phyloP scores from a whole-genome alignment of 163 green algal genomes.

The Chlamydomonas reinhardtii region DNA sequence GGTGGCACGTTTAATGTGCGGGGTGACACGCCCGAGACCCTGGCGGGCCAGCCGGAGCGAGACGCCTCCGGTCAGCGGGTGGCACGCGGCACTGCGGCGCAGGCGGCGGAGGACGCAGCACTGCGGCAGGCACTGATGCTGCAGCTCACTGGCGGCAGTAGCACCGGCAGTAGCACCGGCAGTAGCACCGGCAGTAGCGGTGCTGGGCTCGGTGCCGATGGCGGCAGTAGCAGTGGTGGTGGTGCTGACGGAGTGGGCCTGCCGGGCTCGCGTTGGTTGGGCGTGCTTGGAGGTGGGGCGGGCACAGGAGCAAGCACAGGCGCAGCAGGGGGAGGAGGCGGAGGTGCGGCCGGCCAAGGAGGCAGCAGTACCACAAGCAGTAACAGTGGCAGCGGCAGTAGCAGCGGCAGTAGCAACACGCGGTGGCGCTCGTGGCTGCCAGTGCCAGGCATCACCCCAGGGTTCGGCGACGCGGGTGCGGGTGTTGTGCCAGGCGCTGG shows the following conservation, averaged over 20 bases:
- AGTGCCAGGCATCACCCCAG: neutral
- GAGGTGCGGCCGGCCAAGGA: neutral
- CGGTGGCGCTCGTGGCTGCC: neutral
- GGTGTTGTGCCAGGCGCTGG: neutral
- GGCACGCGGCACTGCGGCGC: neutral
- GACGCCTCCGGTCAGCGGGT: constrained; percentile 9
- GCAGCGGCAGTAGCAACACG: neutral
- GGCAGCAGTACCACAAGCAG: too few species aligned
- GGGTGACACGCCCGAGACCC: constrained; percentile 17
- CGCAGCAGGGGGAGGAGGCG: neutral
- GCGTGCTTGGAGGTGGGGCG: too few species aligned
- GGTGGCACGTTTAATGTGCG: constrained; percentile 18
- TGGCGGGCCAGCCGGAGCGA: constrained; percentile 1
- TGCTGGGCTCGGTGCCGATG: too few species aligned
- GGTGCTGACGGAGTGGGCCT: too few species aligned
- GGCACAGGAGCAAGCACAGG: too few species aligned
- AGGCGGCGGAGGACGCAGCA: neutral
- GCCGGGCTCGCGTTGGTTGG: too few species aligned
- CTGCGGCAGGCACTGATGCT: neutral
- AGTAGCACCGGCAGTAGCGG: neutral
- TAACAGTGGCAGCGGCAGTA: neutral
- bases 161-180: too few species aligned
- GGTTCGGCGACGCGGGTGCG: too few species aligned
- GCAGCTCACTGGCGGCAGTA: constrained; percentile 11
- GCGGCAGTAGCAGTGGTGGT: neutral